Conservation (phyloP, 2,329 filamentous ascomycete genomes). For the Escovopsis weberi region DNA sequence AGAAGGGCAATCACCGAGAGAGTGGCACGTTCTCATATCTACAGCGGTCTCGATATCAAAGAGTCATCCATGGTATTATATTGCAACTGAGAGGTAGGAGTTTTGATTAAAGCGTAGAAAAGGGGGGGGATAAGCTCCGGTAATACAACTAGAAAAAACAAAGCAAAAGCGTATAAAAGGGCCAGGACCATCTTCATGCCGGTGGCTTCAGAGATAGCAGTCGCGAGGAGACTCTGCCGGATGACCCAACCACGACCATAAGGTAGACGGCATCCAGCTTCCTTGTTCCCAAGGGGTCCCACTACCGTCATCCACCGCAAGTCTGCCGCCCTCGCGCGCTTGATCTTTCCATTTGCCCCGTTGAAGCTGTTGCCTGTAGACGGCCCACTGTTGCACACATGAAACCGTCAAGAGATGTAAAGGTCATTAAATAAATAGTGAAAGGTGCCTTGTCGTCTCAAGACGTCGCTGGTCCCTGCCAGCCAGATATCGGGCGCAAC, state of each 20-base stretch:
- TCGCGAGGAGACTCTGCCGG: not conserved
- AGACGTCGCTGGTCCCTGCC: conserved; percentile 21
- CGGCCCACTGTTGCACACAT: conserved; percentile 15
- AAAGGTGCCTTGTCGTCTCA: conserved; percentile 12
- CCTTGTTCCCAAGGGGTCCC: not conserved
- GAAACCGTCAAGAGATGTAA: conserved; percentile 17
- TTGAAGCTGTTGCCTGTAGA: conserved; percentile 4
- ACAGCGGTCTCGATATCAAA: not conserved
- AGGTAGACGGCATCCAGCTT: not conserved
- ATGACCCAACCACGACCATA: not conserved
- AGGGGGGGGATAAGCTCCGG: conserved; percentile 21
- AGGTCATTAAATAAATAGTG: conserved; percentile 12
- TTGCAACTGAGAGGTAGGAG: conserved; percentile 18
- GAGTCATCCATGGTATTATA: conserved; percentile 7
- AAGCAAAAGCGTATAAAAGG: conserved; percentile 16
- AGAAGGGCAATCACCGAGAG: too few species aligned
- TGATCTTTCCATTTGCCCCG: not conserved
- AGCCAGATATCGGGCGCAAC: conserved; percentile 16
- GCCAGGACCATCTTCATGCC: not conserved
- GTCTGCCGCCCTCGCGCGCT: too few species aligned
- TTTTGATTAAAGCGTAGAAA: conserved; percentile 25
- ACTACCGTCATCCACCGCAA: too few species aligned
- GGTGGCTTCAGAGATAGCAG: not conserved
- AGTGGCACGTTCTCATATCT: too few species aligned
- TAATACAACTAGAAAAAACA: conserved; percentile 23